Base-by-base conservation (phyloP, 306 rosid species). In the Gillenia trifoliata region DNA sequence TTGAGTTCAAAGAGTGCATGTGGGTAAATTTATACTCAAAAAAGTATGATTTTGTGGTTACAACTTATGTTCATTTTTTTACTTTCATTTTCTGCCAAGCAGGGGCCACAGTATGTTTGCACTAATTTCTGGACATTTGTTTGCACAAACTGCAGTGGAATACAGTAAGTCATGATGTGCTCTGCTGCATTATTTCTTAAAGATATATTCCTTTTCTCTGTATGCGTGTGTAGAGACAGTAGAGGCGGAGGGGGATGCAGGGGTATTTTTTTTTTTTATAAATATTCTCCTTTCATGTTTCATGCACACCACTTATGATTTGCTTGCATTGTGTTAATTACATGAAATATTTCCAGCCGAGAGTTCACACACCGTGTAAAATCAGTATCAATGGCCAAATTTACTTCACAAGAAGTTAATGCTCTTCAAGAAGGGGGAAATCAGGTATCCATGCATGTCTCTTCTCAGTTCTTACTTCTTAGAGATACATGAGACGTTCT, bases 81-180 rank as follows among this genome's bases (percentile, higher is more conserved):
- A 60, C 63, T 62, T 70, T 69, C 75, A 16, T 78, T 74, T 63
- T 73, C 36, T 77, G 25, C 66, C 66, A 49, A 64, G 74, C 95
- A 94, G 99, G 99, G 99, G 66, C 99, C 99, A 22, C 99, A 92
- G 76, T 94, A 94, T 88, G 99, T 92, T 30, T 94, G 97, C 93
- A 92, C 96, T 29, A 90, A 90, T 85, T 94, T 90, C 88, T 94
- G 96, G 97, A 92, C 96, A 11, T 94, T 94, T 87, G 86, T 94
- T 81, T 94, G 97, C 92, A 92, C 92, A 64, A 87, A 86, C 84
- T 94, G 99, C 69, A 82, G 99, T 86, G 99, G 99, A 81, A 94
- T 94, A 76, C 99, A 94, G 99, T 94, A 89, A 94, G 97, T 88
- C 56, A 71, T 83, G 66, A 40, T 50, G 68, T 64, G 45, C 60